Conservation (phyloP, 768 basidiomycete genomes). For the Collybia mongolica region DNA sequence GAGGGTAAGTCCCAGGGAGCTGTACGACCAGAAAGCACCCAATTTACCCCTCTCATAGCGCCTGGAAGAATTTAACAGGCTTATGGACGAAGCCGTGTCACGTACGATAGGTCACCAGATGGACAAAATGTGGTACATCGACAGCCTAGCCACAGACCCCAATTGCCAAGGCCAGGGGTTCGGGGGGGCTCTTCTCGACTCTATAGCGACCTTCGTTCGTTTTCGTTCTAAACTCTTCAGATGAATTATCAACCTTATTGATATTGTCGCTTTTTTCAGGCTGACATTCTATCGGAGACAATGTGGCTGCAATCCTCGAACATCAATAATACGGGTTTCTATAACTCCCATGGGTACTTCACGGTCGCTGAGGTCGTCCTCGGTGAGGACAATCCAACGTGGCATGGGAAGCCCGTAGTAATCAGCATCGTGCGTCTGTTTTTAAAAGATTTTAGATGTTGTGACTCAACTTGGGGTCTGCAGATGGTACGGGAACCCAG, state of each 20-base stretch:
- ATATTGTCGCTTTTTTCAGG: conserved; percentile 15
- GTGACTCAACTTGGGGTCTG: background rate
- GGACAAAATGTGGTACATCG: conserved; percentile 27
- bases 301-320: conserved; percentile 29
- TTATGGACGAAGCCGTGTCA: conserved; percentile 18
- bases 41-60: conserved; percentile 13
- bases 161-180: conserved; percentile 25
- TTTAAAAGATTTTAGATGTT: background rate
- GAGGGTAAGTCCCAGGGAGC: background rate
- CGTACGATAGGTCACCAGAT: conserved; percentile 20
- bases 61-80: conserved; percentile 15
- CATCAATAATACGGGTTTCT: conserved; percentile 19
- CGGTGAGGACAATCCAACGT: conserved; percentile 28
- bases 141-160: conserved; percentile 25
- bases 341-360: conserved; percentile 21
- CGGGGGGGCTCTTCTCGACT: conserved; percentile 26
- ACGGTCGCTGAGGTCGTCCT: conserved; percentile 19
- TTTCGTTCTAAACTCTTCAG: background rate
- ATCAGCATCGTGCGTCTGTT: conserved; percentile 23
- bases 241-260: background rate
- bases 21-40: too few relatives aligned
- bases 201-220: conserved; percentile 20
- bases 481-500: conserved; percentile 1
- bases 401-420: conserved; percentile 25
- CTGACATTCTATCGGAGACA: conserved; percentile 22